Base-by-base conservation (phyloP, 352 stramenopile species). In the Aphanomyces euteiches region DNA sequence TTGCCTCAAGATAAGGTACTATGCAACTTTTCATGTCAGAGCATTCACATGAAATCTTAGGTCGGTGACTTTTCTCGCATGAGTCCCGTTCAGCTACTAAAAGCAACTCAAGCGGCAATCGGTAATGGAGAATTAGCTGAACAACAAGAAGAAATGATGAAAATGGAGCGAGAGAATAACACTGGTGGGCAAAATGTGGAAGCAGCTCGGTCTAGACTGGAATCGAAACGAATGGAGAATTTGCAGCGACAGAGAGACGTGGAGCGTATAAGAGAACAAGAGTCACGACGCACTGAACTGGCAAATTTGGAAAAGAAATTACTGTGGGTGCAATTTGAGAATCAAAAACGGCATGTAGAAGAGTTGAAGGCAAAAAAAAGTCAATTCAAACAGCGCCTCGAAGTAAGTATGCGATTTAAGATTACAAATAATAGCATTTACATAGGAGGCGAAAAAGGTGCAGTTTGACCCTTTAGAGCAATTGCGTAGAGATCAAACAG, bases 1-100 rank as follows among this genome's bases (percentile, higher is more conserved):
- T 76, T 99, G 28, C 97, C 97, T 2, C 97, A 99, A 77, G 96
- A 99, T 73, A 97, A 96, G 76, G 96, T 97, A 28, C 28, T 28
- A 13, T 78, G 82, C 5, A 7, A 28, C 12, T 17, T 4, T 28
- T 21, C 17, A 67, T 67, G 8, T 17, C 8, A 60, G 7, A 45
- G 12, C 41, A 58, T 61, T 28, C 7, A 37, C 36, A 15, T 38
- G 17, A 15, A 67, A 39, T 19, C 7, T 13, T 47, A 70, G 64
- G 64, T 96, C 17, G 87, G 88, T 60, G 87, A 96, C 73, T 96
- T 96, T 64, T 92, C 88, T n/a, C 79, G 84, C 39, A 93, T 96
- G 85, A 95, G 92, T 61, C 66, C 84, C 0, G 66, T 74, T 28
- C 76, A 89, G 73, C 76, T 96, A 47, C 74, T 96, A 2, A 84